Evolutionary conservation across 2,329 filamentous ascomycete species (phyloP), one percentile per base, ranked within the genome.

Genomic region (Alternaria postmessia): DNA sequence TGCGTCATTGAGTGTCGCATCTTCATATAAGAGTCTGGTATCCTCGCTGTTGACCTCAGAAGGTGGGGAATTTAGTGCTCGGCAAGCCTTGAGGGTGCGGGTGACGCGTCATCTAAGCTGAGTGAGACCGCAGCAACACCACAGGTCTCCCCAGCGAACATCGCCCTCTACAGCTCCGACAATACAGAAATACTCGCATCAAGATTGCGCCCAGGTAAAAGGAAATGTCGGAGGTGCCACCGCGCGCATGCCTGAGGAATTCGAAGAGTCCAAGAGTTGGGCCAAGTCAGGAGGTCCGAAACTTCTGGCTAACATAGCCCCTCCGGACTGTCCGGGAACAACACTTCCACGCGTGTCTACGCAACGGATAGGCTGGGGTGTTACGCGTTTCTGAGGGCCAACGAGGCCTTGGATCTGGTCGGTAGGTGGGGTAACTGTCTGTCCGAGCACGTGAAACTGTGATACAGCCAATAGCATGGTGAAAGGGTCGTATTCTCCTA

Each of bases 301-400:
- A 44, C 24, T 28, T 36, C 14, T 5, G 28, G 55, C 5, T 11
- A 38, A 55, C 51, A 51, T 28, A 55, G 57, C 57, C 57, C 38
- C 52, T 26, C 24, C 44, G n/a, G 57, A 9, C 46, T 3, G 30
- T 24, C 34, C 36, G 54, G 42, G 30, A n/a, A 57, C 24, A 28
- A 20, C 48, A 43, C 51, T 30, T 30, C 16, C 26, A 30, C 44
- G 18, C 36, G 16, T 38, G 39, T 39, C 47, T 11, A 49, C 46
- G 42, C 26, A 36, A 28, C 51, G 39, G 32, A 32, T 14, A 30
- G 34, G 52, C 34, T 49, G 53, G 44, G 53, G 53, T 39, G 18
- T 61, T 57, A 61, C 58, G 58, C 48, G 48, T 61, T 61, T 43
- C 48, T 52, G 53, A 56, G 52, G 22, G 44, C 58, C 58, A 61